Evolutionary conservation across 1,139 yeast genomes (phyloP), one percentile per base, ranked within the genome.

Genomic region (Saccharomyces pastorianus): DNA sequence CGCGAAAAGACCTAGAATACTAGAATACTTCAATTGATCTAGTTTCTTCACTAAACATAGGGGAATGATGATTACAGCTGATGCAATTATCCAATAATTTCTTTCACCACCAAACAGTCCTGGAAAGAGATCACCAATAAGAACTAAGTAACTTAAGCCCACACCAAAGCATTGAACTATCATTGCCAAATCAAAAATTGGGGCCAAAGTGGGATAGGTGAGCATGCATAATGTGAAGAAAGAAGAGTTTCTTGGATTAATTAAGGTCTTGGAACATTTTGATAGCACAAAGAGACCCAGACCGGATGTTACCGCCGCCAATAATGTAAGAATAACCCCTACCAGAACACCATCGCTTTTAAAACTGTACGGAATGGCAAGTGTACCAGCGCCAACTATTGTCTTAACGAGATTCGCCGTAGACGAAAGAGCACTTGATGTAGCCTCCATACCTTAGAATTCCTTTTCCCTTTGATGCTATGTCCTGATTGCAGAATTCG

Each of bases 151-250:
- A 53, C 95, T 84, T 13, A 93, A 82, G 1, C 95, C 93, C 5
- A 90, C 97, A 13, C 99, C 99, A 72, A 88, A 91, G 73, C 96
- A 88, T 69, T 91, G 96, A 55, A 90, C 75, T 26, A 93, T 90
- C 67, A 91, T 90, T 14, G 96, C 95, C 14, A 85, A 66, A 70
- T 91, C 98, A 72, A 91, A 91, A 34, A 88, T 70, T 38, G 90
- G 84, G 1, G 95, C 82, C 48, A 90, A 72, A n/a, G 79, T 74
- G 0, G 98, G 98, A 66, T 89, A 90, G 0, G 97, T 87, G 54
- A 88, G 79, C 54, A 84, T 81, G 63, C 97, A 88, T 23, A 93
- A 75, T 41, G 87, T 82, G 72, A 91, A 91, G 70, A 91, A 93
- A 1, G 96, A 86, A 6, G 98, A 93, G 53, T 82, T 78, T 6